phyloP scores from a whole-genome alignment of 768 basidiomycete genomes.

The Lyophyllum semitale region DNA sequence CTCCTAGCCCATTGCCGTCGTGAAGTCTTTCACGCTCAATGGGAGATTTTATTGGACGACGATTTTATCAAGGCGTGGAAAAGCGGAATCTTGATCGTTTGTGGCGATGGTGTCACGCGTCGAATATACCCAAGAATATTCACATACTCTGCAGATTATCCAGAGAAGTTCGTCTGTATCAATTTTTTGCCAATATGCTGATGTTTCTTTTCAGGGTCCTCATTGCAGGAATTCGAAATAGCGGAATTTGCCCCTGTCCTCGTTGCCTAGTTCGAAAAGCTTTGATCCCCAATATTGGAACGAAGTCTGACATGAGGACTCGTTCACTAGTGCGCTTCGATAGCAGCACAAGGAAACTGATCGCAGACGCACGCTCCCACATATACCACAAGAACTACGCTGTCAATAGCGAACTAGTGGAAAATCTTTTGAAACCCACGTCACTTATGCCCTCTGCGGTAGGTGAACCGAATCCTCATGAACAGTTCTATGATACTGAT shows the following conservation, averaged over 20 bases:
- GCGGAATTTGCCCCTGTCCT: conserved; percentile 20
- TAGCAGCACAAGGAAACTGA: no score
- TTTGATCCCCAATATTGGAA: no score
- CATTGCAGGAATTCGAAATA: conserved; percentile 17
- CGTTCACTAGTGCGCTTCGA: no score
- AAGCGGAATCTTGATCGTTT: conserved; percentile 22
- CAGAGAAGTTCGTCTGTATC: conserved; percentile 26
- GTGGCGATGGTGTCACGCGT: conserved; percentile 21
- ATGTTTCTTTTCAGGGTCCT: conserved; percentile 15
- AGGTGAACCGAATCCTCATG: not conserved
- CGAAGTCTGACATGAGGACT: no score
- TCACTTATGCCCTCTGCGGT: conserved; percentile 33
- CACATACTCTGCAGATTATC: conserved; percentile 32
- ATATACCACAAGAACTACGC: no score
- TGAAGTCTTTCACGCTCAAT: no score
- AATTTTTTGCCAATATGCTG: not conserved
- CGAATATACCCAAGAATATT: conserved; percentile 26
- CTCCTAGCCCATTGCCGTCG: conserved; percentile 23
- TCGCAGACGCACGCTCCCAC: no score
- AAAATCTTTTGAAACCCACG: conserved; percentile 23
- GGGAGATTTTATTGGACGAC: no score
- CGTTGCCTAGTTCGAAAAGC: no score
- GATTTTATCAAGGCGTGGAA: conserved; percentile 22
- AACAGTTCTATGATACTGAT: not conserved
- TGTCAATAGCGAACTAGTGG: no score